These are phyloP conservation scores for Neonectria punicea DNA, from an alignment of 2,329 filamentous ascomycete species.

Conservation along the genomic window DNA sequence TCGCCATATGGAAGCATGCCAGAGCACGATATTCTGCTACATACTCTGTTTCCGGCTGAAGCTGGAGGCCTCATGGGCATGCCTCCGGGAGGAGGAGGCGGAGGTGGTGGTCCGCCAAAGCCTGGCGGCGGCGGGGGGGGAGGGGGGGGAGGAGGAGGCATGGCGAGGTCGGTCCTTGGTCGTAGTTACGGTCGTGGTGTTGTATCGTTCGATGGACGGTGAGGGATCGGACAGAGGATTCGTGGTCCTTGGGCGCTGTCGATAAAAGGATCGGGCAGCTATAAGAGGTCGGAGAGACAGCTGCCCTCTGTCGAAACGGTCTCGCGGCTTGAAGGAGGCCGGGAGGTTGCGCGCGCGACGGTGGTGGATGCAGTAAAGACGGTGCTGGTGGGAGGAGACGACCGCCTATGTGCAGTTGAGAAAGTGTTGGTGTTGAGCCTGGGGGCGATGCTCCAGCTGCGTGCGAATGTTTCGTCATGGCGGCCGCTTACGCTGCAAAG, in stretches of 20 bases:
- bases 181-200: conserved; percentile 24
- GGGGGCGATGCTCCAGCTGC: conserved; percentile 14
- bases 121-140: conserved; percentile 75
- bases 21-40: conserved; percentile 44
- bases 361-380: conserved; percentile 6
- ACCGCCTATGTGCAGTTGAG: conserved; percentile 1
- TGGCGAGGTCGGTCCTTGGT: conserved; percentile 30
- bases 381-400: background rate
- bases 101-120: conserved; percentile 72
- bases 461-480: conserved; percentile 43
- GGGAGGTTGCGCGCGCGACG: background rate
- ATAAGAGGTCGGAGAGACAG: conserved; percentile 12
- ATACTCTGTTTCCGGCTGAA: conserved; percentile 68
- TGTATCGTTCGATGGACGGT: conserved; percentile 27
- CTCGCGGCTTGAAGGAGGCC: background rate
- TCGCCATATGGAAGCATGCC: background rate
- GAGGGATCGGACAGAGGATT: conserved; percentile 21
- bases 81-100: conserved; percentile 67
- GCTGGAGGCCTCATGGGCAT: conserved; percentile 67
- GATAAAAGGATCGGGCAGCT: conserved; percentile 28
- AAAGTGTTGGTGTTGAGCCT: conserved; percentile 24
- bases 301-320: conserved; percentile 7
- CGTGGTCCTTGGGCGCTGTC: conserved; percentile 28
- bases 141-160: conserved; percentile 71
- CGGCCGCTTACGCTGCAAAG: conserved; percentile 41